Conservation (phyloP, 1,284 basidiomycete genomes). For the Ustilago curta region DNA sequence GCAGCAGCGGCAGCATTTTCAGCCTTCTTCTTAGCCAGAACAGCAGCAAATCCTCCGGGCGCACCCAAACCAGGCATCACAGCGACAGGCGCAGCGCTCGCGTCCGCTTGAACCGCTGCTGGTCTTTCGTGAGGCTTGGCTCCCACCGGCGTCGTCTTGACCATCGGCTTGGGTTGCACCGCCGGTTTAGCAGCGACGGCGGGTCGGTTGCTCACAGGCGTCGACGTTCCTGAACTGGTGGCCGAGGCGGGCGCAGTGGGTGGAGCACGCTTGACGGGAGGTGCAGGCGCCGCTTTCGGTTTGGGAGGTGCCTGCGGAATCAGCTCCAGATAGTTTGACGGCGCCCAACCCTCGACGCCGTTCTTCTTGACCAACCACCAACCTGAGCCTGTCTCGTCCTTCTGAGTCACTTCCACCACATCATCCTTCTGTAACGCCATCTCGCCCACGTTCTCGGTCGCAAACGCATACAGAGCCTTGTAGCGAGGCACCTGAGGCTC, state of each 20-base stretch:
- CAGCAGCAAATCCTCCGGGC: slow-evolving; percentile 70
- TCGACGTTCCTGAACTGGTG: slow-evolving; percentile 18
- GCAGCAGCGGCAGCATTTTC: slow-evolving; percentile 57
- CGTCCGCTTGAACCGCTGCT: slow-evolving; percentile 60
- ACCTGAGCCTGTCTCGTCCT: slow-evolving; percentile 75
- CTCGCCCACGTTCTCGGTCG: slow-evolving; percentile 86
- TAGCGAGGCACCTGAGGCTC: slow-evolving; percentile 81
- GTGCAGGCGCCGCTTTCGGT: slow-evolving; percentile 60
- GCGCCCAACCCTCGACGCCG: slow-evolving; percentile 90
- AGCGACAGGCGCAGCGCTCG: slow-evolving; percentile 68
- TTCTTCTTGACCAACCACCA: slow-evolving; percentile 97
- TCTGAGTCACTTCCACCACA: slow-evolving; percentile 88
- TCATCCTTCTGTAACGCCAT: slow-evolving; percentile 91
- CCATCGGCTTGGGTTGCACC: slow-evolving; percentile 71
- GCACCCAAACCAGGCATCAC: slow-evolving; percentile 71
- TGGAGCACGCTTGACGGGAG: slow-evolving; percentile 65
- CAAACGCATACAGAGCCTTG: slow-evolving; percentile 78
- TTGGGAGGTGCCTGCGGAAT: slow-evolving; percentile 77
- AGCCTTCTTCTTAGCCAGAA: slow-evolving; percentile 70
- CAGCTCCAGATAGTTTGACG: slow-evolving; percentile 83
- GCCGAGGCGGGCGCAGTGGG: slow-evolving; percentile 69
- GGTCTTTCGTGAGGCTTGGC: slow-evolving; percentile 70
- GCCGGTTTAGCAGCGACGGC: slow-evolving; percentile 59
- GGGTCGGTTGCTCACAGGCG: slow-evolving; percentile 26
- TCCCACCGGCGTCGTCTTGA: slow-evolving; percentile 56